phyloP scores from a whole-genome alignment of 78 protist genomes.

The Protostelium mycophagum region DNA sequence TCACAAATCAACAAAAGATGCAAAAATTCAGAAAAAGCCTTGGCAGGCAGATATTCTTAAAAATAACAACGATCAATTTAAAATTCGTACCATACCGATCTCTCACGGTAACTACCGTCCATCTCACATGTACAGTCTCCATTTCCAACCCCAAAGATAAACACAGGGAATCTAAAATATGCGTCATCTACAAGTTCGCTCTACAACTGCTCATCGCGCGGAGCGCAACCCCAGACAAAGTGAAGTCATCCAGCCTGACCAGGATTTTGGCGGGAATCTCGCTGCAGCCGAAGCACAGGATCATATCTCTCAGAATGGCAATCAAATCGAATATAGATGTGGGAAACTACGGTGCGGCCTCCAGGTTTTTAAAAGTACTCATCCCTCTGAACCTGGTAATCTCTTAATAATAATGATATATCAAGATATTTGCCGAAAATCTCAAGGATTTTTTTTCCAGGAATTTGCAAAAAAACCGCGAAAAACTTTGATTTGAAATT shows the following conservation, averaged over 20 bases:
- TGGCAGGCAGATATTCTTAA: too few species aligned
- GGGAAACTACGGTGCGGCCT: neutral
- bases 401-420: too few species aligned
- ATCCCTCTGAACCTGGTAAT: neutral
- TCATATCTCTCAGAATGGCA: neutral
- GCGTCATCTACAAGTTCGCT: neutral
- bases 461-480: neutral
- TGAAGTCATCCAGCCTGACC: neutral
- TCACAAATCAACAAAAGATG: too few species aligned
- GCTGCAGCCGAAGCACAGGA: neutral
- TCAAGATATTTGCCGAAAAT: too few species aligned
- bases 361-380: neutral
- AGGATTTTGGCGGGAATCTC: neutral
- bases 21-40: too few species aligned
- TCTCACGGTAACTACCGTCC: too few species aligned
- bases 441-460: neutral
- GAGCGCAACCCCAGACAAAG: neutral
- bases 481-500: too few species aligned
- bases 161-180: neutral
- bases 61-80: too few species aligned
- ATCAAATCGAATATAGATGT: neutral
- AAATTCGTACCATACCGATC: too few species aligned
- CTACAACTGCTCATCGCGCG: neutral
- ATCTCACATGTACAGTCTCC: neutral
- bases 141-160: neutral